Evolutionary conservation across 2,329 filamentous ascomycete species (phyloP).

Genomic region (Thielaviopsis punctulata): DNA sequence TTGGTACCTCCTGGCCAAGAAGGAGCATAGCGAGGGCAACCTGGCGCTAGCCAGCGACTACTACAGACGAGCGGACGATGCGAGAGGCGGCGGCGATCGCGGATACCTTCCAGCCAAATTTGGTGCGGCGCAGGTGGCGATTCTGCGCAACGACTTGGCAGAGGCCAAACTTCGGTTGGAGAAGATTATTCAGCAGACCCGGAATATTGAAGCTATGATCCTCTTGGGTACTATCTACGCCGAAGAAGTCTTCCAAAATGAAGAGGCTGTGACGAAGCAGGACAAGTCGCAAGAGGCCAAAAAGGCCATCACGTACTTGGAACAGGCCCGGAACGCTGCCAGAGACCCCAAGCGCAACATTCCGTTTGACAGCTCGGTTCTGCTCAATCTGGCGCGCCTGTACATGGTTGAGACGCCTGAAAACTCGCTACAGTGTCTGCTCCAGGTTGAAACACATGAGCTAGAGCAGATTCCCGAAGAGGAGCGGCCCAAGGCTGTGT

Average conservation of each 20-base stretch:
- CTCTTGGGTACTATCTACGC: constrained; percentile 82
- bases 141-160: constrained; percentile 67
- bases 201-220: constrained; percentile 76
- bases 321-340: constrained; percentile 74
- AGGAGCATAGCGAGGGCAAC: constrained; percentile 72
- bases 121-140: constrained; percentile 75
- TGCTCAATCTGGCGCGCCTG: constrained; percentile 79
- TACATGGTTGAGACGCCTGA: constrained; percentile 79
- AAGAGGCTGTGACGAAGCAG: constrained; percentile 56
- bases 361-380: constrained; percentile 64
- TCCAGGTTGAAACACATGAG: constrained; percentile 84
- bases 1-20: constrained; percentile 86
- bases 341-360: constrained; percentile 81
- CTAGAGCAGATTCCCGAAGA: constrained; percentile 53
- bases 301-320: constrained; percentile 72
- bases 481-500: constrained; percentile 20
- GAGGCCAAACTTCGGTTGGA: constrained; percentile 88
- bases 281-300: constrained; percentile 74
- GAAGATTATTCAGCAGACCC: constrained; percentile 79
- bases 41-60: constrained; percentile 61
- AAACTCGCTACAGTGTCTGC: constrained; percentile 78
- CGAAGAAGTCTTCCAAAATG: constrained; percentile 76
- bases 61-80: constrained; percentile 80
- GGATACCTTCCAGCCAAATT: constrained; percentile 92
- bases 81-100: constrained; percentile 75